Evolutionary conservation across 352 stramenopile species (phyloP), one percentile per base, ranked within the genome.

Genomic region (Phytophthora boehmeriae): DNA sequence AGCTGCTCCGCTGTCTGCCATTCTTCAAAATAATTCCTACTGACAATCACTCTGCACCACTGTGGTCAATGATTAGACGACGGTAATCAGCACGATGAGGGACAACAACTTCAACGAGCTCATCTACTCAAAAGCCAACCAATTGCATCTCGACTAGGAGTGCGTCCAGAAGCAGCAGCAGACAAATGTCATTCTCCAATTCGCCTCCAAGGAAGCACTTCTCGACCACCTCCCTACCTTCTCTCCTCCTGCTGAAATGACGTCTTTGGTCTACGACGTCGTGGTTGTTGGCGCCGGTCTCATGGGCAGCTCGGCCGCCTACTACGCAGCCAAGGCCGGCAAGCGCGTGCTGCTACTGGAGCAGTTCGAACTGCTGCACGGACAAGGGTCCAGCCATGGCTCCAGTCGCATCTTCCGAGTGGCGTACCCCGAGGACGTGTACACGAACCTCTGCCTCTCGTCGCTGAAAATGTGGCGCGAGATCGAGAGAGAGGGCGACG

Each of bases 331-430:
- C 14, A 75, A 73, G 44, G 51, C 43, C 11, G 76, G 74, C 28
- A 63, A 79, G 25, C 73, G 70, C 38, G 76, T 93, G 51, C 63
- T 93, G 14, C 71, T 91, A 14, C 76, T 93, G 16, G 88, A 96
- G 66, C 84, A 89, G 36, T 95, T 86, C 57, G 47, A 71, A 32
- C 35, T 88, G 27, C 74, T 84, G 17, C 85, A 96, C 50, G 57
- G 58, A 22, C 69, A 75, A 14, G 86, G 88, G 4, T 95, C 83
- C 0, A 93, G 81, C 43, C 85, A 95, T 70, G 88, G 88, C 19
- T 63, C 71, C 19, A 94, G 74, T 32, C 79, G 86, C 49, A 90
- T 96, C 62, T 91, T 90, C 65, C 82, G 86, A n/a, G 75, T 90
- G 17, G 88, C 81, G 10, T 96, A 96, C 56, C 76, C 82, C 39